phyloP scores from a whole-genome alignment of 2,329 filamentous ascomycete genomes.

The Teratosphaeria pseudoeucalypti region DNA sequence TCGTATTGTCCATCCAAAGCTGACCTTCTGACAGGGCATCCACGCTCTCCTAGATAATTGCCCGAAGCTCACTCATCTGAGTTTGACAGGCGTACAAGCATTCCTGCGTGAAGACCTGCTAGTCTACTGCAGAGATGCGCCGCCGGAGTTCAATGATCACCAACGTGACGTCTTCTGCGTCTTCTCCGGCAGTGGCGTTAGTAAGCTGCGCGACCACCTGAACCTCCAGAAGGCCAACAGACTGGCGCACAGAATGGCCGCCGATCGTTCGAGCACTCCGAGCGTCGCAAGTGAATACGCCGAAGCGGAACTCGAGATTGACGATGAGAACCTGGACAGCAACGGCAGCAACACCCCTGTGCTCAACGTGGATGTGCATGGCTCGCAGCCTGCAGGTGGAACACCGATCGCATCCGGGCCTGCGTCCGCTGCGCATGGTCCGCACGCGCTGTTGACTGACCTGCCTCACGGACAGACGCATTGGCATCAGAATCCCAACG shows the following conservation, averaged over 20 bases:
- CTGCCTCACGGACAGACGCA: not conserved
- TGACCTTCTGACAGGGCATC: slow-evolving; percentile 58
- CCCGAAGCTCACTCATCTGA: slow-evolving; percentile 84
- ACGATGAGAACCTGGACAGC: slow-evolving; percentile 21
- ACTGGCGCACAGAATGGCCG: slow-evolving; percentile 5
- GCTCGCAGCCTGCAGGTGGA: slow-evolving; percentile 13
- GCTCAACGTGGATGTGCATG: slow-evolving; percentile 19
- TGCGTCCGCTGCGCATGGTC: not conserved
- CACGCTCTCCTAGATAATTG: slow-evolving; percentile 81
- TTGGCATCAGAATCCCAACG: not conserved
- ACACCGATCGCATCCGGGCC: slow-evolving; percentile 16
- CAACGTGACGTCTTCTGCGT: slow-evolving; percentile 95
- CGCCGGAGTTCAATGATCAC: slow-evolving; percentile 87
- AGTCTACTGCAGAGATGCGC: slow-evolving; percentile 75
- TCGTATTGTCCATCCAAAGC: slow-evolving; percentile 2
- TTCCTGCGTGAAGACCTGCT: slow-evolving; percentile 81
- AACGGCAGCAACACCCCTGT: slow-evolving; percentile 21
- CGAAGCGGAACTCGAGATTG: slow-evolving; percentile 19
- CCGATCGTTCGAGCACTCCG: slow-evolving; percentile 10
- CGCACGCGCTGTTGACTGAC: slow-evolving; percentile 4
- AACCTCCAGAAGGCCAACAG: slow-evolving; percentile 38
- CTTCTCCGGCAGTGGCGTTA: slow-evolving; percentile 81
- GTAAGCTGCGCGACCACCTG: slow-evolving; percentile 65
- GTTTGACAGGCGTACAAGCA: slow-evolving; percentile 83
- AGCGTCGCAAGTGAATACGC: slow-evolving; percentile 7